Conservation (phyloP, 306 rosid genomes). For the Cotoneaster glaucophyllus region DNA sequence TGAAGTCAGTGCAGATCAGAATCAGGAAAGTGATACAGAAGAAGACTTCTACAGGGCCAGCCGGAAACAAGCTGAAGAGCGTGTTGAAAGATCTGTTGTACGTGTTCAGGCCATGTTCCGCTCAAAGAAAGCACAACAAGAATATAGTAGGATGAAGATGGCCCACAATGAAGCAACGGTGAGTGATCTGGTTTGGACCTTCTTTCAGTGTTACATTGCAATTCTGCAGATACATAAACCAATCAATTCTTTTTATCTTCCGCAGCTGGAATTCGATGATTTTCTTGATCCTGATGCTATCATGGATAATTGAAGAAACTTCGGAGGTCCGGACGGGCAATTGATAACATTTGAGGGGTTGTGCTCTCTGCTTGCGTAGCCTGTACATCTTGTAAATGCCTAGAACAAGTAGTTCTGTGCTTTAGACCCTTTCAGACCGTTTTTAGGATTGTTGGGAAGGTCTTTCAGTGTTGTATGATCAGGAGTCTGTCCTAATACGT, state of each 20-base stretch:
- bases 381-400: conserved; percentile 48
- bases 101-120: conserved; percentile 91
- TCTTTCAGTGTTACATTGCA: not conserved
- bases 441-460: conserved; percentile 21
- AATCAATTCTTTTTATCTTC: conserved; percentile 15
- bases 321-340: conserved; percentile 2
- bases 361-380: conserved; percentile 23
- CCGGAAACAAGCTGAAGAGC: conserved; percentile 81
- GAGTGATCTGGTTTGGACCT: conserved; percentile 4
- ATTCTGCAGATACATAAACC: conserved; percentile 12
- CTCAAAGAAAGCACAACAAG: conserved; percentile 84
- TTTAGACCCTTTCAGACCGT: conserved; percentile 23
- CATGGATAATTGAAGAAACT: conserved; percentile 29
- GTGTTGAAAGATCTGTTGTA: conserved; percentile 64
- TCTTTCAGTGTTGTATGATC: not conserved
- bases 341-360: conserved; percentile 14
- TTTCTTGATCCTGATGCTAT: conserved; percentile 46
- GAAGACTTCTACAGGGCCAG: conserved; percentile 73
- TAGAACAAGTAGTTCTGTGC: conserved; percentile 10
- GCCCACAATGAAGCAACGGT: conserved; percentile 66
- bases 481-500: not conserved
- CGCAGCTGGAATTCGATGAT: conserved; percentile 69
- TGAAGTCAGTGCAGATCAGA: conserved; percentile 23
- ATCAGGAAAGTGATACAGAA: conserved; percentile 46
- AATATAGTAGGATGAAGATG: conserved; percentile 84